Base-by-base conservation (phyloP, 176 grass and related monocot species). In the Carex kokanica region DNA sequence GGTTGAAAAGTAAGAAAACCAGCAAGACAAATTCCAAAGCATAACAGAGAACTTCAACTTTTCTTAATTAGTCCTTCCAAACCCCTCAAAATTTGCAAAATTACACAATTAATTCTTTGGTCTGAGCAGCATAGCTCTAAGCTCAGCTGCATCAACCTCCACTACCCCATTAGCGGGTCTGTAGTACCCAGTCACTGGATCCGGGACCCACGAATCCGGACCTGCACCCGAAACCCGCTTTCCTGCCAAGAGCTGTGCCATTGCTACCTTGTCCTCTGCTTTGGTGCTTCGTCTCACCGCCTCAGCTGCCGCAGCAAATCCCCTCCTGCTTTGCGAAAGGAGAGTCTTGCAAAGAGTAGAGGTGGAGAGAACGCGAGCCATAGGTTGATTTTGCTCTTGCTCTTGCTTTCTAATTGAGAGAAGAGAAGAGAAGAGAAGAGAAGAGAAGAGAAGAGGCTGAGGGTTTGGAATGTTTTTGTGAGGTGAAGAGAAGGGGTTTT, bases 141-240 rank as follows among this genome's bases (percentile, higher is more conserved):
- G 92, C 78, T 94, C 92, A 60, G 92, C 92, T 16, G 92, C 83
- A 82, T 94, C 92, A 60, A 51, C 75, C 60, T 75, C 58, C 0
- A 61, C 69, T 0, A 70, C 34, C 34, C 81, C 81, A 78, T 88
- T 94, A 56, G 74, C 20, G 17, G 92, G 92, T 60, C 90, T 83
- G 90, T 92, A 94, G 86, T 94, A 88, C 0, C 92, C 92, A 1
- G 90, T 94, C 3, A 94, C 87, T 14, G 92, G 92, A 84, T 94
- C 92, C 0, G 92, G 92, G 10, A 92, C 80, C 92, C 92, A 94
- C 0, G 92, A 78, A 6, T 74, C 66, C 85, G 83, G 81, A 13
- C 15, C 20, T 5, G 62, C 34, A 8, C 80, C 85, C 36, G 68
- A 21, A n/a, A 45, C 55, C 29, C 53, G 16, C 58, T 81, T 81